phyloP scores from a whole-genome alignment of 2,329 filamentous ascomycete genomes.

The Pseudocercospora macadamiae region DNA sequence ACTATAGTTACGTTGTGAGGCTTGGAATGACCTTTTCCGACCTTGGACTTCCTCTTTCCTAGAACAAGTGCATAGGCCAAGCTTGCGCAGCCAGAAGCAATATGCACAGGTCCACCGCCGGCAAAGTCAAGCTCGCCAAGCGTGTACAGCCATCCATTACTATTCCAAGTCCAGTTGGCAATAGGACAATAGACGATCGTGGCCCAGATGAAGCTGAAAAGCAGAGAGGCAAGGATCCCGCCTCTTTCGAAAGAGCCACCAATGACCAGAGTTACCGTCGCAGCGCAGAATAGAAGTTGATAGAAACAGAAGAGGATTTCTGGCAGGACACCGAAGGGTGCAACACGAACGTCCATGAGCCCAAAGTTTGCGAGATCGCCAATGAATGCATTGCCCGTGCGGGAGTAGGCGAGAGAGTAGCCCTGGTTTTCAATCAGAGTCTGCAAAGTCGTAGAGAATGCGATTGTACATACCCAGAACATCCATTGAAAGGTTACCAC shows the following conservation, averaged over 20 bases:
- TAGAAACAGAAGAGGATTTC: conserved; percentile 66
- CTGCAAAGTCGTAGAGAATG: too few species aligned
- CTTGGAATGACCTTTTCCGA: conserved; percentile 54
- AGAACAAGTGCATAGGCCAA: conserved; percentile 66
- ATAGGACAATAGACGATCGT: conserved; percentile 67
- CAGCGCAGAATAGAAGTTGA: conserved; percentile 65
- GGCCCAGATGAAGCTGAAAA: conserved; percentile 67
- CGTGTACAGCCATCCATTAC: conserved; percentile 65
- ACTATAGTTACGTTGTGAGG: conserved; percentile 67
- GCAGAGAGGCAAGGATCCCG: conserved; percentile 64
- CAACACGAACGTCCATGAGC: conserved; percentile 61
- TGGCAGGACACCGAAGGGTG: conserved; percentile 49
- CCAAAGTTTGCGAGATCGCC: conserved; percentile 65
- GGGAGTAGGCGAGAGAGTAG: conserved; percentile 44
- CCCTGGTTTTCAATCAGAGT: too few species aligned
- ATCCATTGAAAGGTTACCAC: conserved; percentile 63
- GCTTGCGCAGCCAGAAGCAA: conserved; percentile 63
- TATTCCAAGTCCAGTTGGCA: conserved; percentile 69
- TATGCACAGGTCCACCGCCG: conserved; percentile 66
- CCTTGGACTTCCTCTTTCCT: conserved; percentile 59
- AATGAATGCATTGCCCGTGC: conserved; percentile 64
- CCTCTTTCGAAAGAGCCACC: conserved; percentile 67
- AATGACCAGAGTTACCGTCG: conserved; percentile 65
- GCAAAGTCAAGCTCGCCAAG: conserved; percentile 64
- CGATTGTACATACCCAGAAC: conserved; percentile 54